phyloP scores from a whole-genome alignment of 2,329 filamentous ascomycete species.

The Trichoderma guizhouense region DNA sequence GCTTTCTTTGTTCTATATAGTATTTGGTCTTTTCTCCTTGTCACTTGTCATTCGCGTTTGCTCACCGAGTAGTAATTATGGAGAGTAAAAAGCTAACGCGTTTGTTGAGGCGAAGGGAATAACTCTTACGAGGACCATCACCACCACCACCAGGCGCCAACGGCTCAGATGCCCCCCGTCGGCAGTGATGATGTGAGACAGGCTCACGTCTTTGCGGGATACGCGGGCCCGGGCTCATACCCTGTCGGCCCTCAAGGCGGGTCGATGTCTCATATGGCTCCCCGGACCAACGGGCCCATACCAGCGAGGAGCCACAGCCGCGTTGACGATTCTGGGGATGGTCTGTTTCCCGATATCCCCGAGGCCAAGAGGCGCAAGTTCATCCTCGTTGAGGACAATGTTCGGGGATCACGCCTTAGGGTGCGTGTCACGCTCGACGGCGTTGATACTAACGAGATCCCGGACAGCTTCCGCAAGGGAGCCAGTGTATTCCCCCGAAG shows the following conservation, averaged over 20 bases:
- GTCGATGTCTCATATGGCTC: slow-evolving; percentile 61
- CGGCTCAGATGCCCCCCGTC: slow-evolving; percentile 46
- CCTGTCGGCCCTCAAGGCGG: slow-evolving; percentile 47
- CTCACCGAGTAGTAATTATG: slow-evolving; percentile 19
- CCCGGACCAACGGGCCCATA: slow-evolving; percentile 35
- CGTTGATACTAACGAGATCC: slow-evolving; percentile 92
- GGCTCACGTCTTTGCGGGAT: slow-evolving; percentile 70
- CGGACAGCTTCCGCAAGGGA: slow-evolving; percentile 86
- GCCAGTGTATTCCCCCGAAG: slow-evolving; percentile 88
- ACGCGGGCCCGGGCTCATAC: slow-evolving; percentile 57
- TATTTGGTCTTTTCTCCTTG: neutral
- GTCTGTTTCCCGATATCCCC: slow-evolving; percentile 82
- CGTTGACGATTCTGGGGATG: slow-evolving; percentile 59
- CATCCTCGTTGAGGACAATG: slow-evolving; percentile 88
- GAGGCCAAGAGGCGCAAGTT: slow-evolving; percentile 94
- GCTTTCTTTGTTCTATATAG: neutral
- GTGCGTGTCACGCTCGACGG: slow-evolving; percentile 91
- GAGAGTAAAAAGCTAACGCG: slow-evolving; percentile 29
- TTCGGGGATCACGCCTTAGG: slow-evolving; percentile 74
- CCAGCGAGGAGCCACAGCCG: slow-evolving; percentile 36
- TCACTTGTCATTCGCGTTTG: slow-evolving; percentile 13
- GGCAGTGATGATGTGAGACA: slow-evolving; percentile 65
- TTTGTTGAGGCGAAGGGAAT: slow-evolving; percentile 56
- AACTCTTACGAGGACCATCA: slow-evolving; percentile 63
- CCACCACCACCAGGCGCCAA: slow-evolving; percentile 62